A percentile compares a stretch with the other conserved stretches of the same genome.
phyloP scores from a whole-genome alignment of 345 rosid species.

The Aquilaria yunnanensis region DNA sequence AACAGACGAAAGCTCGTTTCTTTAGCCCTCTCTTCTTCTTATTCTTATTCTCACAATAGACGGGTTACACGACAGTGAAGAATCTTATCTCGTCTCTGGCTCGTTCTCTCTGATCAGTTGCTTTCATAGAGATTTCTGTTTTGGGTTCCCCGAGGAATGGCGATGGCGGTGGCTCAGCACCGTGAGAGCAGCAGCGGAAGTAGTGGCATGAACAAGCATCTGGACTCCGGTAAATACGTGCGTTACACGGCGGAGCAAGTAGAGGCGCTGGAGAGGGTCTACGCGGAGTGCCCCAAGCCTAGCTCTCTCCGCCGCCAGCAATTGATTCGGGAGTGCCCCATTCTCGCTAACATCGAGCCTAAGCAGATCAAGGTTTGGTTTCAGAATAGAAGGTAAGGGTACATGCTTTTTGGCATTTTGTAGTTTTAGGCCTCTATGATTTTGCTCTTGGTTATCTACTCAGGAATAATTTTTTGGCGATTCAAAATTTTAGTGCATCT shows the following conservation, averaged over 20 bases:
- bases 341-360: constrained; percentile 89
- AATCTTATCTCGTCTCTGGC: constrained; percentile 11
- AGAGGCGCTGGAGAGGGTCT: constrained; percentile 96
- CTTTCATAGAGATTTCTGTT: constrained; percentile 14
- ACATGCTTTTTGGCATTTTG: too few species aligned
- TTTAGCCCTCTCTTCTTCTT: background rate
- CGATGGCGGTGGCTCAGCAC: constrained; percentile 64
- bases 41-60: constrained; percentile 13
- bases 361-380: constrained; percentile 99
- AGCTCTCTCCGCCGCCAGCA: constrained; percentile 95
- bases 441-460: too few species aligned
- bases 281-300: constrained; percentile 98
- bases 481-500: too few species aligned
- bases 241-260: constrained; percentile 98
- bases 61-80: constrained; percentile 35
- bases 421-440: too few species aligned
- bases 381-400: constrained; percentile 82
- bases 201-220: constrained; percentile 74
- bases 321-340: constrained; percentile 93
- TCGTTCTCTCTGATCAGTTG: background rate
- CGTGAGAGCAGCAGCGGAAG: constrained; percentile 78
- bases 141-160: constrained; percentile 19
- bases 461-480: too few species aligned
- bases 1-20: background rate
- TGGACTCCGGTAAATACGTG: constrained; percentile 85